phyloP scores from a whole-genome alignment of 768 basidiomycete genomes.

The Lentinula lateritia region DNA sequence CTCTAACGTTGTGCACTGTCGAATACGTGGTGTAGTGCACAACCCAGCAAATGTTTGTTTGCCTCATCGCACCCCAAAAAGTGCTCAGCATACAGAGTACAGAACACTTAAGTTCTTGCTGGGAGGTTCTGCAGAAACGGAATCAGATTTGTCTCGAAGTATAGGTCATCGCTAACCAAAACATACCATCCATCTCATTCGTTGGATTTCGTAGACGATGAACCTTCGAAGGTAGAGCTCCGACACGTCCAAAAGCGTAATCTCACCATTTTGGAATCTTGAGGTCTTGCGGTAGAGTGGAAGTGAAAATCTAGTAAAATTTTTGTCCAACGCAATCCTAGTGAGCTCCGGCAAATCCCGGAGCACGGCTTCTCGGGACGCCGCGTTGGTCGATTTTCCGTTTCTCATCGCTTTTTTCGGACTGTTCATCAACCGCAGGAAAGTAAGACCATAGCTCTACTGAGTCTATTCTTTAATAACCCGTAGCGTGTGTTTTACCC shows the following conservation, averaged over 20 bases:
- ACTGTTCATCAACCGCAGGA: no score
- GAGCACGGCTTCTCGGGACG: no score
- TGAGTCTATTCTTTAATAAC: no score
- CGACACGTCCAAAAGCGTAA: slow-evolving; percentile 19
- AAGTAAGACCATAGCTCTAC: no score
- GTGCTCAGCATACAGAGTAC: slow-evolving; percentile 31
- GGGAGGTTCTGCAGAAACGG: slow-evolving; percentile 9
- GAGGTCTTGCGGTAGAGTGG: neutral
- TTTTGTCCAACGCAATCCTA: neutral
- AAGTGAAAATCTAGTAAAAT: neutral
- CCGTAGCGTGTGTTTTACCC: no score
- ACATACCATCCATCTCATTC: slow-evolving; percentile 51
- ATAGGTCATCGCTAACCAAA: slow-evolving; percentile 29
- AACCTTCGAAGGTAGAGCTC: slow-evolving; percentile 34
- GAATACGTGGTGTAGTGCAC: neutral
- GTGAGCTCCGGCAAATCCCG: neutral
- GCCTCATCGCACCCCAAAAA: neutral
- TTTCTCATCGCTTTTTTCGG: no score
- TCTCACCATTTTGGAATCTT: slow-evolving; percentile 48
- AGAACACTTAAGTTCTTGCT: slow-evolving; percentile 14
- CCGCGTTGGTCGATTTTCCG: no score
- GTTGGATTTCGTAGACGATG: slow-evolving; percentile 22
- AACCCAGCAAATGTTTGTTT: neutral
- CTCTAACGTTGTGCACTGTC: slow-evolving; percentile 38
- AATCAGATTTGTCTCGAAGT: slow-evolving; percentile 11